Conservation (phyloP, 2,329 filamentous ascomycete species). For the Penicillium sp. region DNA sequence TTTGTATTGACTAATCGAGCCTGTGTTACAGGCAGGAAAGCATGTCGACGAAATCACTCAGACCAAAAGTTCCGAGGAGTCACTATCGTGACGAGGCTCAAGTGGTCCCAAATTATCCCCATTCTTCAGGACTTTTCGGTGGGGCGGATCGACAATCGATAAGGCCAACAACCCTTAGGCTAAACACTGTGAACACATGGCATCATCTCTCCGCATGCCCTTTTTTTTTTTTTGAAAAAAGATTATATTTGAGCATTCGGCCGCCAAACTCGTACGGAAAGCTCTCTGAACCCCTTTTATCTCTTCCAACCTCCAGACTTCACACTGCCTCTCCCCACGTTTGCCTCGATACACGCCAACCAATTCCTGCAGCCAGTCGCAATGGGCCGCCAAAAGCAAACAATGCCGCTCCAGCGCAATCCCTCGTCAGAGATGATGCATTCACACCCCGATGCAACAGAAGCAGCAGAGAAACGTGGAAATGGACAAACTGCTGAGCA, state of each 20-base stretch:
- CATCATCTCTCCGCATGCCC: conserved; percentile 21
- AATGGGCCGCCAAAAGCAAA: conserved; percentile 70
- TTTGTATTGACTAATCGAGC: too few relatives aligned
- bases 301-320: too few relatives aligned
- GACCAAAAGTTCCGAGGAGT: too few relatives aligned
- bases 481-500: conserved; percentile 27
- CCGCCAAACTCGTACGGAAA: too few relatives aligned
- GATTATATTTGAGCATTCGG: too few relatives aligned
- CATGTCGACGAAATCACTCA: too few relatives aligned
- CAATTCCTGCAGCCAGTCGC: conserved; percentile 2
- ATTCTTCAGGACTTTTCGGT: conserved; percentile 14
- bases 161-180: conserved; percentile 2
- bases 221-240: not conserved
- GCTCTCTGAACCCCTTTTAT: too few relatives aligned
- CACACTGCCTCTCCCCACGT: too few relatives aligned
- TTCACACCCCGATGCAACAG: conserved; percentile 27
- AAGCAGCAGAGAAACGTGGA: conserved; percentile 19
- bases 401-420: conserved; percentile 57
- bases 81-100: too few relatives aligned
- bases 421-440: conserved; percentile 61
- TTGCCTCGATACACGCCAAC: too few relatives aligned
- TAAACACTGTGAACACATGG: conserved; percentile 34
- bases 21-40: too few relatives aligned
- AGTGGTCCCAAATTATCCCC: not conserved
- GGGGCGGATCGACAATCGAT: conserved; percentile 18